These are phyloP conservation scores for Martensiomyces pterosporus DNA, from an alignment of 192 early-diverging fungal genomes.

Conservation along the genomic window DNA sequence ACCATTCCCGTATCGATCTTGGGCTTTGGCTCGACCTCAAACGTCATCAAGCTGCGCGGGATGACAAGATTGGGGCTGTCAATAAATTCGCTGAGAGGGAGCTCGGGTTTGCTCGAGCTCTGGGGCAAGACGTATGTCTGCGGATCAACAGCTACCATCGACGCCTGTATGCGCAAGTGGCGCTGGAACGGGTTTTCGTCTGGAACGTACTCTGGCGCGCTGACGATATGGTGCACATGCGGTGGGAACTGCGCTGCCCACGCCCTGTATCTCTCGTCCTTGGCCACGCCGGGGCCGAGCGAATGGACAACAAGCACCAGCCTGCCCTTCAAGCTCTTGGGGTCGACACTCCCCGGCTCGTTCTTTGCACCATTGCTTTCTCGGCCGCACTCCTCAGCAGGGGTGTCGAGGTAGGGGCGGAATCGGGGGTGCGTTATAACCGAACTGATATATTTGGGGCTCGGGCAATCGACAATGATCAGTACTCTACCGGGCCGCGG, in stretches of 20 bases:
- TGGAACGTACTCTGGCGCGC: conserved; percentile 58
- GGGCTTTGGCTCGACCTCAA: conserved; percentile 61
- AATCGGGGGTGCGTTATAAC: conserved; percentile 49
- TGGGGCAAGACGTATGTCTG: conserved; percentile 71
- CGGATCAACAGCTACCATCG: conserved; percentile 62
- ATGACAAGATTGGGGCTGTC: conserved; percentile 7
- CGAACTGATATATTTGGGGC: conserved; percentile 50
- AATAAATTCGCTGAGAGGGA: conserved; percentile 22
- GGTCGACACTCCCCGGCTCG: too few relatives aligned
- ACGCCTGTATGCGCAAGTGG: conserved; percentile 59
- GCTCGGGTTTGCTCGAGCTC: conserved; percentile 47
- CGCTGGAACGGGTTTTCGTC: conserved; percentile 64
- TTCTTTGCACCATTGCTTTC: too few relatives aligned
- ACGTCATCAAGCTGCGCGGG: conserved; percentile 46
- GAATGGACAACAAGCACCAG: conserved; percentile 64
- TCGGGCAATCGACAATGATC: conserved; percentile 68
- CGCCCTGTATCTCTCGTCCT: conserved; percentile 57
- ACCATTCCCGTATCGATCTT: conserved; percentile 48
- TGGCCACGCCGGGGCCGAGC: conserved; percentile 58
- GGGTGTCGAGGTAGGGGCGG: conserved; percentile 23
- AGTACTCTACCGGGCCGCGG: conserved; percentile 59
- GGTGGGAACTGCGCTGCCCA: conserved; percentile 74
- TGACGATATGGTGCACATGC: conserved; percentile 75
- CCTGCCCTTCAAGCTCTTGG: conserved; percentile 9
- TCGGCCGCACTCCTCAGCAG: conserved; percentile 2